Conservation (phyloP, 257 asterid species). For the Nicotiana obtusifolia region DNA sequence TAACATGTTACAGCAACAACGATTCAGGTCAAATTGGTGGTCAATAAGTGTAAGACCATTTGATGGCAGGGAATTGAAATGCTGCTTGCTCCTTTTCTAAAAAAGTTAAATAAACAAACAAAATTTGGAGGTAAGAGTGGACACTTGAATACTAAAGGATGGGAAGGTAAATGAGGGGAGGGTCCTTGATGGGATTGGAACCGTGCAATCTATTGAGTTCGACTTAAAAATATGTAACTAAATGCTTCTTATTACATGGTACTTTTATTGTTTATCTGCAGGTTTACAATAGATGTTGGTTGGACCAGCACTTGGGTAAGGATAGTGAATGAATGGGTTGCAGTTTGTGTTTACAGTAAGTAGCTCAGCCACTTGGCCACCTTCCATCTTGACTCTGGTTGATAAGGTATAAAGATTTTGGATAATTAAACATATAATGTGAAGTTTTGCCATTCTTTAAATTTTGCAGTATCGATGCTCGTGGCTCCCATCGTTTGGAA, state of each 20-base stretch:
- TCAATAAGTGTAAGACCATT: not conserved
- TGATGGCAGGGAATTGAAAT: not conserved
- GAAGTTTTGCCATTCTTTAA: not conserved
- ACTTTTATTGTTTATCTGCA: slow-evolving; percentile 7
- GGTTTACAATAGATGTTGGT: slow-evolving; percentile 49
- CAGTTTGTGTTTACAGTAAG: slow-evolving; percentile 44
- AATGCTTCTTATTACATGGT: not conserved
- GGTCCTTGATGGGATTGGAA: not conserved
- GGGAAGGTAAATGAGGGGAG: no score
- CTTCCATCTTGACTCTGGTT: not conserved
- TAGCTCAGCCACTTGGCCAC: not conserved
- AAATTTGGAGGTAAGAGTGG: not conserved
- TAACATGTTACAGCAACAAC: no score
- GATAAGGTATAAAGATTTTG: not conserved
- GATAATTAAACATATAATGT: not conserved
- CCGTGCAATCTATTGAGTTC: not conserved
- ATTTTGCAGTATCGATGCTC: slow-evolving; percentile 45
- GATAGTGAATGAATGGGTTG: slow-evolving; percentile 53
- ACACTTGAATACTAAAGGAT: no score
- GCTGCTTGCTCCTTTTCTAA: not conserved
- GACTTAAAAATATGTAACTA: not conserved
- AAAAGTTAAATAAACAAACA: not conserved
- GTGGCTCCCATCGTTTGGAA: slow-evolving; percentile 45
- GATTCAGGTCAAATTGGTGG: no score
- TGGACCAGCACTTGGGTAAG: slow-evolving; percentile 62